Base-by-base conservation (phyloP, 306 rosid species). In the Neltuma alba region DNA sequence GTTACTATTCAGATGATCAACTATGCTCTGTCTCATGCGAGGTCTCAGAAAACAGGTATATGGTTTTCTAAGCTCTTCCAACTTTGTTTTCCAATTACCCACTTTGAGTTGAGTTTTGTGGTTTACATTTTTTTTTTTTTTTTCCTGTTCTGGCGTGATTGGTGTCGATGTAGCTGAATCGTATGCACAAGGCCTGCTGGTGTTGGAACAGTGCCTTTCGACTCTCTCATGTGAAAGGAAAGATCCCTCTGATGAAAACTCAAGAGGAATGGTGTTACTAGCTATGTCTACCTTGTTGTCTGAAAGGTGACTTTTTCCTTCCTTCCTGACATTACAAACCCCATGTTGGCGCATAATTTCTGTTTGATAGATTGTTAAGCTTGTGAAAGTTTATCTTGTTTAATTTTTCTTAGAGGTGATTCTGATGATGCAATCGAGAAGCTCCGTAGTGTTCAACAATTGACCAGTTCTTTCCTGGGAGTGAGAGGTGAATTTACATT, bases 11-110 rank as follows among this genome's bases (percentile, higher is more conserved):
- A 83, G 48, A 91, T 95, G 97, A 84, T 93, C 79, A 80, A 82
- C 70, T 95, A 95, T 75, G 99, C 97, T n/a, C 38, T 92, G 68
- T 82, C 84, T 55, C 91, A 84, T 67, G 95, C 97, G 55, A 89
- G 97, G 91, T 85, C 87, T 63, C 91, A 85, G 1, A 88, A 89
- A 84, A 89, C 98, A 86, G 96, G 99, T 92, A 60, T 72, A 1
- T 18, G n/a, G 30, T 1, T 20, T 16, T 76, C 66, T 72, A 21
- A 42, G 5, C 10, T 34, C 40, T 25, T 5, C 37, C 42, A n/a
- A 4, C 57, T 40, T 2, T 12, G 27, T 80, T 83, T 81, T 33
- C 75, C 62, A 36, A 58, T 70, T 40, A 70, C 76, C 82, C 75
- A 21, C 34, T 77, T 83, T 27, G 9, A 27, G 6, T 67, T 65